These are phyloP conservation scores for Stenocarpella maydis DNA, from an alignment of 2,329 filamentous ascomycete genomes.

Conservation along the genomic window DNA sequence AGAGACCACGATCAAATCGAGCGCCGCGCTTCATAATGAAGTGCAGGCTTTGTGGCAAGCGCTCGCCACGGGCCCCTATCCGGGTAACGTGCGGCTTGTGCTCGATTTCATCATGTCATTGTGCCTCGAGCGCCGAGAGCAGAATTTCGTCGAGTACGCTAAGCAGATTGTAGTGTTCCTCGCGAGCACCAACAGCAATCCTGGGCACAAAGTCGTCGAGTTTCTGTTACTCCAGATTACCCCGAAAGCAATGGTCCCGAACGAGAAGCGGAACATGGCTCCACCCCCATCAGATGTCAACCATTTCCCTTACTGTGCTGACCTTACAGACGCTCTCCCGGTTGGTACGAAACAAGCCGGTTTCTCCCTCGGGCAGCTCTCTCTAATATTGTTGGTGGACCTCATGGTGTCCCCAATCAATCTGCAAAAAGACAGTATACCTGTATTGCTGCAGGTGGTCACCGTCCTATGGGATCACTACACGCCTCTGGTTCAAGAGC, in stretches of 20 bases:
- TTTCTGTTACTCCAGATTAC: conserved; percentile 91
- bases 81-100: conserved; percentile 91
- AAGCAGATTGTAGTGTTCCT: conserved; percentile 98
- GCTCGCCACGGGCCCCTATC: conserved; percentile 89
- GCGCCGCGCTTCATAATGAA: conserved; percentile 89
- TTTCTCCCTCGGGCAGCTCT: conserved; percentile 91
- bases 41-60: conserved; percentile 98
- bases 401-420: conserved; percentile 93
- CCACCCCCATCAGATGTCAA: conserved; percentile 77
- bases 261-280: conserved; percentile 77
- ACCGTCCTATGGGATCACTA: conserved; percentile 98
- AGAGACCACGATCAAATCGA: conserved; percentile 94
- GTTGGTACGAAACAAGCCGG: conserved; percentile 91
- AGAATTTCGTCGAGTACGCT: conserved; percentile 97
- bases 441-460: conserved; percentile 87
- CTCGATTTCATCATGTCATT: conserved; percentile 96
- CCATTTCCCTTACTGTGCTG: conserved; percentile 87
- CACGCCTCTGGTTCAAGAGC: conserved; percentile 91
- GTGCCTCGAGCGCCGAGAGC: conserved; percentile 91
- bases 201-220: conserved; percentile 91
- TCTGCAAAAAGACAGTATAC: conserved; percentile 79
- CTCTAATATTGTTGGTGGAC: conserved; percentile 92
- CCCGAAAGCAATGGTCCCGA: conserved; percentile 96
- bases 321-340: conserved; percentile 80
- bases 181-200: conserved; percentile 76